A percentile compares a stretch with the other conserved stretches of the same genome.
Conservation (phyloP, 108 stramenopile genomes). For the Conticribra guillardii region DNA sequence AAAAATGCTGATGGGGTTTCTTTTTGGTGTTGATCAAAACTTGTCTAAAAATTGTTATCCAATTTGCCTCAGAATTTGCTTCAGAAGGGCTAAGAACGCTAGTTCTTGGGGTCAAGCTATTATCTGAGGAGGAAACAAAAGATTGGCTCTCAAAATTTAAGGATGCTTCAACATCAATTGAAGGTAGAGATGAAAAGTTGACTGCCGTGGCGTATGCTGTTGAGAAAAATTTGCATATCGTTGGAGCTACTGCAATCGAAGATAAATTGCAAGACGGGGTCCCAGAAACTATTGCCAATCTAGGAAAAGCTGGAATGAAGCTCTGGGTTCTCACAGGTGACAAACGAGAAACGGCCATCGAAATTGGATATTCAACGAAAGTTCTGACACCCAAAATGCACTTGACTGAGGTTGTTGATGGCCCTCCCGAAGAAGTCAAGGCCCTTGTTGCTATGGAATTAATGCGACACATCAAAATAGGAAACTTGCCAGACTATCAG, state of each 20-base stretch:
- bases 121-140: constrained; percentile 78
- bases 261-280: constrained; percentile 97
- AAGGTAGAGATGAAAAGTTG: constrained; percentile 74
- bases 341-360: constrained; percentile 97
- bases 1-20: neutral
- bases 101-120: constrained; percentile 85
- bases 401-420: constrained; percentile 86
- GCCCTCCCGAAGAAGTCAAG: constrained; percentile 57
- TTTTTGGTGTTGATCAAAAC: neutral
- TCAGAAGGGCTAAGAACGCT: constrained; percentile 94
- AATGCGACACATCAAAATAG: constrained; percentile 81
- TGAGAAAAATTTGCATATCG: constrained; percentile 86
- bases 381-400: constrained; percentile 93
- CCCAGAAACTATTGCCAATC: constrained; percentile 90
- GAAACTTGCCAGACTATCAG: constrained; percentile 79
- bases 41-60: neutral
- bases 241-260: constrained; percentile 97
- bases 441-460: constrained; percentile 86
- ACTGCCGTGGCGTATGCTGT: constrained; percentile 76
- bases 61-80: constrained; percentile 69
- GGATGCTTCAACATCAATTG: constrained; percentile 80
- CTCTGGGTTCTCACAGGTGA: constrained; percentile 99
- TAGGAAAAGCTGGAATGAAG: constrained; percentile 93
- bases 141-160: constrained; percentile 80
- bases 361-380: constrained; percentile 94